Evolutionary conservation across 2,329 filamentous ascomycete genomes (phyloP).

Genomic region (Eutypella sp.): DNA sequence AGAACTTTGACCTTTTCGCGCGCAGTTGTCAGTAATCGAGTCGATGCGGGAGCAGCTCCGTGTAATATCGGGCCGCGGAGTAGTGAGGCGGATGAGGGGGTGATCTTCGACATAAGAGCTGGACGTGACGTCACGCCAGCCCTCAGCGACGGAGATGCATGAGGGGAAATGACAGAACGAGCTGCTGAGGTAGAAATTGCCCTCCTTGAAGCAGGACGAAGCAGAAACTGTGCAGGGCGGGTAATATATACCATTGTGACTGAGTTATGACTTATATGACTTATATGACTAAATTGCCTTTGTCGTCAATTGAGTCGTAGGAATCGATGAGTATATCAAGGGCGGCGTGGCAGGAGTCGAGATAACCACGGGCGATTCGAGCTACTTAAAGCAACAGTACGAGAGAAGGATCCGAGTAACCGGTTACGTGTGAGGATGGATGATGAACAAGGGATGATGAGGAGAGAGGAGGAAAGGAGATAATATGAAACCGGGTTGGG

Average conservation of each 20-base stretch:
- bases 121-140: conserved; percentile 21
- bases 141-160: conserved; percentile 16
- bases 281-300: too few species aligned
- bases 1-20: conserved; percentile 85
- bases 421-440: too few species aligned
- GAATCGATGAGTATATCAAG: not conserved
- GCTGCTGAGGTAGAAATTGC: conserved; percentile 21
- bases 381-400: not conserved
- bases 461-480: not conserved
- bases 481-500: too few species aligned
- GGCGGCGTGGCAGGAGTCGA: not conserved
- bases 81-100: conserved; percentile 43
- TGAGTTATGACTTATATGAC: not conserved
- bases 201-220: conserved; percentile 21
- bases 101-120: conserved; percentile 14
- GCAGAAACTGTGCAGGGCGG: conserved; percentile 46
- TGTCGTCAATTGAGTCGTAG: too few species aligned
- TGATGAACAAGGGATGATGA: not conserved
- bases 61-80: conserved; percentile 17
- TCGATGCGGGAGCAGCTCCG: conserved; percentile 45
- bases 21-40: conserved; percentile 51
- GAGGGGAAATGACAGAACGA: conserved; percentile 21
- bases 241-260: conserved; percentile 51
- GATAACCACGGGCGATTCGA: not conserved
- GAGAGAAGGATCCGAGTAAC: too few species aligned